Percentiles rank a stretch among this genome's conserved stretches.
Conservation (phyloP, 73 alveolate genomes). For the Symbiodinium natans region DNA sequence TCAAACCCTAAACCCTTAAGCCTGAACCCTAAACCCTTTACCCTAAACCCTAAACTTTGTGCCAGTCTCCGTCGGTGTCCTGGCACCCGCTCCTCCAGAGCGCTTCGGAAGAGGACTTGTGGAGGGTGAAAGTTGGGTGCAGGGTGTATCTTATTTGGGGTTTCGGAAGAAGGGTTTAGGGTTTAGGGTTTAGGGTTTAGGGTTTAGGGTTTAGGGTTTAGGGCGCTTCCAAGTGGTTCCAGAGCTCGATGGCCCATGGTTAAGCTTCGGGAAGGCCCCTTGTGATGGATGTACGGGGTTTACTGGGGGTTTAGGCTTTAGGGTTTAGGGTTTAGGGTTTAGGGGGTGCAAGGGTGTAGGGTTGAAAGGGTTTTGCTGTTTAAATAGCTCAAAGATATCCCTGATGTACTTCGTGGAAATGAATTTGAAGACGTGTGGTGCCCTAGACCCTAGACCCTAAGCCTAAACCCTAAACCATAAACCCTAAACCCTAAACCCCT, state of each 20-base stretch:
- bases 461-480: no score
- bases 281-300: no score
- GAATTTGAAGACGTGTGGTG: background rate
- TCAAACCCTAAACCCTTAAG: no score
- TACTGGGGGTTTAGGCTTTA: no score
- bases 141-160: no score
- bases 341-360: background rate
- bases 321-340: background rate
- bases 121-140: no score
- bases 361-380: no score
- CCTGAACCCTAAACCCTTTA: background rate
- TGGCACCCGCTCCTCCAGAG: background rate
- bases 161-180: background rate
- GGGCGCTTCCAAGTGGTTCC: background rate
- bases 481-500: no score
- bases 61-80: constrained; percentile 8
- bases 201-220: background rate
- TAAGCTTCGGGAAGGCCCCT: background rate
- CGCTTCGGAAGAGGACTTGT: background rate
- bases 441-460: no score
- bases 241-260: background rate
- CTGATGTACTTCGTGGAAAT: no score
- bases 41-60: background rate
- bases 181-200: background rate
- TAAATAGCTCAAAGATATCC: no score